These are phyloP conservation scores for Suillus variegatus DNA, from an alignment of 768 basidiomycete genomes.

Conservation along the genomic window DNA sequence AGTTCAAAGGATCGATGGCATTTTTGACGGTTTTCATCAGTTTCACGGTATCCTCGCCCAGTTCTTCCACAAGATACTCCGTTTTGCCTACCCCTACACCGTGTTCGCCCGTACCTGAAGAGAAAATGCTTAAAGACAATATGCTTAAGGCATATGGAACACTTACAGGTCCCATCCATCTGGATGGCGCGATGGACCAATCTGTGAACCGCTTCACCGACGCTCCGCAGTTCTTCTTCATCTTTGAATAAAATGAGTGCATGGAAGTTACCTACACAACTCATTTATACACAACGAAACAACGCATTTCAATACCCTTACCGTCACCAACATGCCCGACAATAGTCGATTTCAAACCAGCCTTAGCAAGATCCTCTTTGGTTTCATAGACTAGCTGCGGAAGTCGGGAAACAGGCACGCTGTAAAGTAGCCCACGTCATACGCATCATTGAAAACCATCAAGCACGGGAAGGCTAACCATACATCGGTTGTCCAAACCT, in stretches of 20 bases:
- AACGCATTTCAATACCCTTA: slow-evolving; percentile 37
- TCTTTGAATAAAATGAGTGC: slow-evolving; percentile 57
- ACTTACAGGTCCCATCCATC: slow-evolving; percentile 76
- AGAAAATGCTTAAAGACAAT: slow-evolving; percentile 9
- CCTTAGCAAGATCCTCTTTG: slow-evolving; percentile 67
- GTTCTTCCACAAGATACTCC: slow-evolving; percentile 79
- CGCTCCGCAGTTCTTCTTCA: slow-evolving; percentile 56
- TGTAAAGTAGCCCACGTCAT: slow-evolving; percentile 20
- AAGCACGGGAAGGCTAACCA: slow-evolving; percentile 50
- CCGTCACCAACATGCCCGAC: slow-evolving; percentile 85
- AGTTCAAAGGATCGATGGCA: slow-evolving; percentile 74
- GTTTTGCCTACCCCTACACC: slow-evolving; percentile 88
- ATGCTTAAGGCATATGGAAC: background rate
- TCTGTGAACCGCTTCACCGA: slow-evolving; percentile 64
- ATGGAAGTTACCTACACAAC: slow-evolving; percentile 43
- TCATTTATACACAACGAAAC: background rate
- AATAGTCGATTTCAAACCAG: slow-evolving; percentile 65
- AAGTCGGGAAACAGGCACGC: slow-evolving; percentile 70
- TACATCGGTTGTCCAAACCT: slow-evolving; percentile 88
- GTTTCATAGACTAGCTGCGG: slow-evolving; percentile 76
- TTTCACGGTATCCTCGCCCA: slow-evolving; percentile 79
- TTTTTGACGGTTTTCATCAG: slow-evolving; percentile 86
- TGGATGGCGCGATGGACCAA: slow-evolving; percentile 71
- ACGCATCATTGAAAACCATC: background rate
- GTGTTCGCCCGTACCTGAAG: slow-evolving; percentile 79